Percentiles rank a stretch among this genome's conserved stretches.
Conservation (phyloP, 2,329 filamentous ascomycete genomes). For the Aspergillus udagawae region DNA sequence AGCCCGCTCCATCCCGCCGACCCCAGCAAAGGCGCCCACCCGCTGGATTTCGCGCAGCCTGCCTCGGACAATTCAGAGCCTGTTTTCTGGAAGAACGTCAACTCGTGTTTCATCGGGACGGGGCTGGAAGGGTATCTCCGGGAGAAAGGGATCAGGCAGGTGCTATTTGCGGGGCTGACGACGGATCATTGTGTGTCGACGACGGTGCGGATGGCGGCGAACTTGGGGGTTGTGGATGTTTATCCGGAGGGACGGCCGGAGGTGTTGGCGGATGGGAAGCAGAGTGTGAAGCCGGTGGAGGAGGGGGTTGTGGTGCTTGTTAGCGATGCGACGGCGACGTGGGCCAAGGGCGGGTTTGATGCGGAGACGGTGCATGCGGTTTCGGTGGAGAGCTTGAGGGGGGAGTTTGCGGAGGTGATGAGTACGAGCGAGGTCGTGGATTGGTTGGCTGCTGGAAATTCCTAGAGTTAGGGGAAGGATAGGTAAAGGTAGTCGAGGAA, state of each 20-base stretch:
- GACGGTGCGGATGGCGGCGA: conserved; percentile 46
- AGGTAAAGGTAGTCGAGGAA: no score
- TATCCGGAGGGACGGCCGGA: conserved; percentile 14
- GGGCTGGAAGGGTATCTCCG: conserved; percentile 38
- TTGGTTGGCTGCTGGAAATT: conserved; percentile 12
- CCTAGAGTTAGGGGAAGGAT: no score
- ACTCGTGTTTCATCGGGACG: conserved; percentile 47
- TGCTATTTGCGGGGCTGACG: conserved; percentile 43
- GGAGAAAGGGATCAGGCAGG: conserved; percentile 30
- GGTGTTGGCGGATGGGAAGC: conserved; percentile 17
- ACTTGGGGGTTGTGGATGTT: conserved; percentile 41
- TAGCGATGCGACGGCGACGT: conserved; percentile 47
- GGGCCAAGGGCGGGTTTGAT: conserved; percentile 40
- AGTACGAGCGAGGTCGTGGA: conserved; percentile 32
- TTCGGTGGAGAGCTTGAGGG: conserved; percentile 42
- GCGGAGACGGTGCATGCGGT: conserved; percentile 46
- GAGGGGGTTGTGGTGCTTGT: conserved; percentile 40
- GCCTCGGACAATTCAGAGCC: conserved; percentile 32
- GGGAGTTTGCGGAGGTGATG: conserved; percentile 44
- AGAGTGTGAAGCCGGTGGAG: conserved; percentile 15
- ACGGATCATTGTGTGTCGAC: conserved; percentile 51
- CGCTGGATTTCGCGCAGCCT: conserved; percentile 29
- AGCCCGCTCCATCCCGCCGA: conserved; percentile 37
- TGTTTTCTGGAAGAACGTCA: conserved; percentile 43
- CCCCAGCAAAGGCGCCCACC: conserved; percentile 22